Evolutionary conservation across 1,284 basidiomycete species (phyloP).

Genomic region (Cystobasidiaceae sp.): DNA sequence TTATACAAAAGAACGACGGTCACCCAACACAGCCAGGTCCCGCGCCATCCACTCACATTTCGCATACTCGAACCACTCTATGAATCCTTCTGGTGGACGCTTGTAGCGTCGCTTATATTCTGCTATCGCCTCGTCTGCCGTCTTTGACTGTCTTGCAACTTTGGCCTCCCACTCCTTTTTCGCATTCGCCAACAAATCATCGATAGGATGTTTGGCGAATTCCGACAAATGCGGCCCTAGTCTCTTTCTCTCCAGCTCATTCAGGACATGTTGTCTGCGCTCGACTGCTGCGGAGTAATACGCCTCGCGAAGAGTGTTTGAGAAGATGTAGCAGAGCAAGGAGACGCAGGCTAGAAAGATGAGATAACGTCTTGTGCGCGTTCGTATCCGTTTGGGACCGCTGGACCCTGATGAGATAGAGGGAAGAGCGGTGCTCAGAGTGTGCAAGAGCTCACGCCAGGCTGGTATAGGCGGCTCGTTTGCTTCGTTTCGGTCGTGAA

Average conservation of each 20-base stretch:
- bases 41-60: slow-evolving; percentile 48
- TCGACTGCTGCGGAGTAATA: slow-evolving; percentile 21
- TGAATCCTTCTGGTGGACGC: slow-evolving; percentile 44
- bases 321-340: slow-evolving; percentile 24
- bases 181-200: slow-evolving; percentile 41
- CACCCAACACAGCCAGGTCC: too few species aligned
- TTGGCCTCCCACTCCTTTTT: slow-evolving; percentile 39
- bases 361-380: slow-evolving; percentile 18
- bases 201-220: slow-evolving; percentile 38
- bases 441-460: not conserved
- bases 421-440: not conserved
- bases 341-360: slow-evolving; percentile 11
- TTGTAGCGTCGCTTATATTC: slow-evolving; percentile 43
- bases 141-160: slow-evolving; percentile 39
- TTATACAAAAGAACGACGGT: not conserved
- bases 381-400: slow-evolving; percentile 26
- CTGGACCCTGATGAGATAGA: not conserved
- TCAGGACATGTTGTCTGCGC: not conserved
- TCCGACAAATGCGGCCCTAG: slow-evolving; percentile 24
- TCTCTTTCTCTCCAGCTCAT: slow-evolving; percentile 3
- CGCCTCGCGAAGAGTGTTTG: slow-evolving; percentile 24
- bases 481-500: not conserved
- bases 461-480: slow-evolving; percentile 3
- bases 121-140: slow-evolving; percentile 35
- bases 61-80: slow-evolving; percentile 59